Conservation (phyloP, 1,139 yeast genomes). For the Tardiomyces blankii region DNA sequence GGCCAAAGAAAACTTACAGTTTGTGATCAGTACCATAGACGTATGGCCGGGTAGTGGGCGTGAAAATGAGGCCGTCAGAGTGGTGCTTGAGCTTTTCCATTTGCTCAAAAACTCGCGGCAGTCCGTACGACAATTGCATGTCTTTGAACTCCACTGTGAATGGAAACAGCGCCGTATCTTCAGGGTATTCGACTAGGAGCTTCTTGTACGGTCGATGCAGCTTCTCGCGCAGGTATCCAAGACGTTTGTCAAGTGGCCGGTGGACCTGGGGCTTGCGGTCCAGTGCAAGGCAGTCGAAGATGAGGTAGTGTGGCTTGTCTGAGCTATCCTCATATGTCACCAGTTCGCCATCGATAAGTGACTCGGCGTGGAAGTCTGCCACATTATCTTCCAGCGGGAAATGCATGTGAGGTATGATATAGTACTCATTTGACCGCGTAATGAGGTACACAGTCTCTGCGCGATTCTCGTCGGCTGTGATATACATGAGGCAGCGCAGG, state of each 20-base stretch:
- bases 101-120: constrained; percentile 63
- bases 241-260: constrained; percentile 63
- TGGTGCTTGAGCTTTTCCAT: constrained; percentile 69
- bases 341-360: constrained; percentile 87
- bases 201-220: constrained; percentile 74
- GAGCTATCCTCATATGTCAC: constrained; percentile 38
- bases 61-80: constrained; percentile 88
- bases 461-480: constrained; percentile 43
- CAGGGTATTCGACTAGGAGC: constrained; percentile 57
- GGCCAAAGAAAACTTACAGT: background rate
- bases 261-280: constrained; percentile 63
- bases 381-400: constrained; percentile 58
- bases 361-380: constrained; percentile 65
- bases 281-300: constrained; percentile 83
- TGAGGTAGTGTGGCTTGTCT: constrained; percentile 57
- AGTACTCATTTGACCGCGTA: constrained; percentile 82
- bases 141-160: constrained; percentile 77
- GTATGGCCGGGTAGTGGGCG: constrained; percentile 85
- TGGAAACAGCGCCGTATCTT: constrained; percentile 65
- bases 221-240: constrained; percentile 78
- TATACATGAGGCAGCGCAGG: constrained; percentile 67
- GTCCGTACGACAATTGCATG: constrained; percentile 75
- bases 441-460: constrained; percentile 47
- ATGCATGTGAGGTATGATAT: constrained; percentile 69
- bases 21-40: constrained; percentile 75